Conservation (phyloP, 2,329 filamentous ascomycete species). For the Pezicula neosporulosa region DNA sequence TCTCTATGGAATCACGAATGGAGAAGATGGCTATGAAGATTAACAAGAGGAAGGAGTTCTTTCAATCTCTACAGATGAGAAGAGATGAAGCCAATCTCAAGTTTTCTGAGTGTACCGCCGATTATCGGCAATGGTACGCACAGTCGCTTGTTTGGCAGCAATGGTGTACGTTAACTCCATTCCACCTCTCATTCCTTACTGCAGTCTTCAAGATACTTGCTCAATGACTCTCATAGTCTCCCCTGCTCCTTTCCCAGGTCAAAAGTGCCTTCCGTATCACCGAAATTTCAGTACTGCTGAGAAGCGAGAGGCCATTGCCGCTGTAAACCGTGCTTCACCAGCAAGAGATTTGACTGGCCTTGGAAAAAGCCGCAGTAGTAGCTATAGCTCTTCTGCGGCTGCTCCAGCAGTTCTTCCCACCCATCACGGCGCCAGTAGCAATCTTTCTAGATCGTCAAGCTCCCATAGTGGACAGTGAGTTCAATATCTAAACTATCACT, state of each 20-base stretch:
- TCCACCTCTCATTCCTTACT: background rate
- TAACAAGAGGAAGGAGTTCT: background rate
- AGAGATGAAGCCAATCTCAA: background rate
- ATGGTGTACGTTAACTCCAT: slow-evolving; percentile 3
- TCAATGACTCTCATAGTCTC: background rate
- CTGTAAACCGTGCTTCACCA: background rate
- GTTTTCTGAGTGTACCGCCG: slow-evolving; percentile 4
- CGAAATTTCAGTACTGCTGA: too few relatives aligned
- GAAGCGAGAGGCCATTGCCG: background rate
- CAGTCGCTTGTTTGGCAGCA: slow-evolving; percentile 7
- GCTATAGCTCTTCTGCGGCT: too few relatives aligned
- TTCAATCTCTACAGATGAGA: background rate
- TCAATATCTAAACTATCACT: too few relatives aligned
- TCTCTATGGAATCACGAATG: background rate
- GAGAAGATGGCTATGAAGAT: background rate
- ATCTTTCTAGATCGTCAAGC: too few relatives aligned
- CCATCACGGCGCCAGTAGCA: too few relatives aligned
- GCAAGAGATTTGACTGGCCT: background rate
- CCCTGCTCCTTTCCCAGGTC: background rate
- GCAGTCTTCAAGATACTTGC: background rate
- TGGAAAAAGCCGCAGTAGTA: too few relatives aligned
- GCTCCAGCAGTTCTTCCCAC: too few relatives aligned
- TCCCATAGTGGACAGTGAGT: too few relatives aligned
- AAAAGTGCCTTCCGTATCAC: background rate
- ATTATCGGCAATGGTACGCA: slow-evolving; percentile 6